Evolutionary conservation across 805 yeast species (phyloP).

Genomic region (Metschnikowia arizonensis): DNA sequence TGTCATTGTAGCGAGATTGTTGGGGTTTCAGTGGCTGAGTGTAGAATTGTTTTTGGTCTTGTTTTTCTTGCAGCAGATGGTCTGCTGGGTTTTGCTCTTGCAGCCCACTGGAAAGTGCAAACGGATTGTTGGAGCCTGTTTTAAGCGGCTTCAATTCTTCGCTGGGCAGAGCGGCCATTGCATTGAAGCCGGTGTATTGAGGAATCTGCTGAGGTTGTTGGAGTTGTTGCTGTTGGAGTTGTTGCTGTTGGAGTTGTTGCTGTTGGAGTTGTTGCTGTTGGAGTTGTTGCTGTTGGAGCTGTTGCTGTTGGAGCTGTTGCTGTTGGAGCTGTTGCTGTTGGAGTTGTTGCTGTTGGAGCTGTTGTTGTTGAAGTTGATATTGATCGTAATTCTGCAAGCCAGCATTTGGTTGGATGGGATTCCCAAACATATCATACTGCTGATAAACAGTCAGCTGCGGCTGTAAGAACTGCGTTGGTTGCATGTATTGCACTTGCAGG

Average conservation of each 20-base stretch:
- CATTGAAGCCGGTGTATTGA: conserved; percentile 19
- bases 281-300: conserved; percentile 17
- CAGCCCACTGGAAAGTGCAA: conserved; percentile 43
- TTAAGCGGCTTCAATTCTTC: conserved; percentile 48
- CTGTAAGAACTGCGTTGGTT: conserved; percentile 14
- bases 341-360: conserved; percentile 21
- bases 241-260: conserved; percentile 20
- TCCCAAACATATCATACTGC: conserved; percentile 61
- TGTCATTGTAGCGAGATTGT: conserved; percentile 34
- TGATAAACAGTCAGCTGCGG: conserved; percentile 21
- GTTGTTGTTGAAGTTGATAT: conserved; percentile 20
- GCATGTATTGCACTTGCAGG: conserved; percentile 12
- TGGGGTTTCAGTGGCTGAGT: conserved; percentile 25
- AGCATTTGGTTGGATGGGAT: conserved; percentile 54
- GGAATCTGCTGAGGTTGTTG: conserved; percentile 18
- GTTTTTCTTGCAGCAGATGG: neutral
- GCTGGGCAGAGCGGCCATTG: conserved; percentile 11
- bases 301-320: conserved; percentile 21
- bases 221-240: neutral
- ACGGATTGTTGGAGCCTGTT: conserved; percentile 78
- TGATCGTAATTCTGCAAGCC: conserved; percentile 45
- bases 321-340: conserved; percentile 18
- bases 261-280: conserved; percentile 22
- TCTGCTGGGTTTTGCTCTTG: neutral
- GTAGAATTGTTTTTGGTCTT: conserved; percentile 7